Conservation (phyloP, 106 monocot species). For the Acanthochlamys bracteata region DNA sequence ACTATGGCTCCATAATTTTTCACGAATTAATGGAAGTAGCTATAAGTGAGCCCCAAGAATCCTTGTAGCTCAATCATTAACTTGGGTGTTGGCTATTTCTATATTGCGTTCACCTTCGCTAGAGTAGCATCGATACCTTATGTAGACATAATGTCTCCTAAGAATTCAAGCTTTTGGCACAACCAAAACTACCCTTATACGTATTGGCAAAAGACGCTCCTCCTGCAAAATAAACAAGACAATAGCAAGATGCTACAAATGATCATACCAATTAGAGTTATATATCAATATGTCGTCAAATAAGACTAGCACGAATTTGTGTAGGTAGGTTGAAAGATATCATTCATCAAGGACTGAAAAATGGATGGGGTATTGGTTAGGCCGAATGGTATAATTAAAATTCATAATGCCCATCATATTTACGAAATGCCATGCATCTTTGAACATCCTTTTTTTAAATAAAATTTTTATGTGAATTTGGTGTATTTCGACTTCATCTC, state of each 20-base stretch:
- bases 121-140: no score
- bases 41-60: conserved; percentile 5
- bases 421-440: neutral
- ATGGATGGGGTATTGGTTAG: neutral
- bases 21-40: neutral
- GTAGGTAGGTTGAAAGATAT: neutral
- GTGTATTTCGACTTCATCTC: neutral
- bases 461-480: neutral
- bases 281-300: no score
- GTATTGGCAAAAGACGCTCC: no score
- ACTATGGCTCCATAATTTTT: neutral
- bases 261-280: no score
- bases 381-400: neutral
- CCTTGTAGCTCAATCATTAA: no score
- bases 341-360: neutral
- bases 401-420: neutral
- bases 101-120: no score
- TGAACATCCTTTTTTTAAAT: neutral
- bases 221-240: no score
- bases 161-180: no score
- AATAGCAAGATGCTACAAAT: no score
- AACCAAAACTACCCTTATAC: no score
- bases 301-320: neutral
- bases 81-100: no score
- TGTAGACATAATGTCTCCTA: no score